Evolutionary conservation across 2,329 filamentous ascomycete genomes (phyloP), one percentile per base, ranked within the genome.

Genomic region (Neofusicoccum parvum): DNA sequence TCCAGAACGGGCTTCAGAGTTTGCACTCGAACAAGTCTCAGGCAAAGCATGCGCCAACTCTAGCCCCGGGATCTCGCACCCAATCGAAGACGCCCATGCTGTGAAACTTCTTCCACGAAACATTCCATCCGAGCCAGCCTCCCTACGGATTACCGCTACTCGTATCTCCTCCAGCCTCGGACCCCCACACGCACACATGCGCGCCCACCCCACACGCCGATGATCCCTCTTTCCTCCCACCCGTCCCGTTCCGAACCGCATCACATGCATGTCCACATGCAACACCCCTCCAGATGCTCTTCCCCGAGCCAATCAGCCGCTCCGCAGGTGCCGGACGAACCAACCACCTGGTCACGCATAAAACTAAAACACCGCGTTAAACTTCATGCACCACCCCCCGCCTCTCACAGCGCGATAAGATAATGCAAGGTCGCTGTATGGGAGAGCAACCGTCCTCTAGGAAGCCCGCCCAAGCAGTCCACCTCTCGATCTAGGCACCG

Each of bases 161-260:
- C 23, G 23, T 23, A 23, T 9, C 27, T 51, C 3, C 3, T 17
- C 11, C 27, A n/a, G 12, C 49, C 27, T 49, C 46, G 46, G 46
- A 36, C 15, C 14, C 54, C 39, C 3, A 10, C 27, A 46, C 2
- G 11, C 23, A 23, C 23, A 23, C 23, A 23, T 23, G 23, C 23
- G 23, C 23, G 3, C 12, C 41, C 23, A 59, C 56, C 12, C 43
- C 23, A 20, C 43, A 48, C 27, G 14, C 39, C 6, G 50, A 54
- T 20, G 50, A 17, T 54, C 34, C 34, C 17, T 20, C n/a, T n/a
- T 7, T 14, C 32, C 43, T 37, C n/a, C 56, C 41, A 20, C 56
- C 56, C 56, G 56, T 48, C 15, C 41, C 56, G 56, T 60, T 36
- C 56, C 56, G 56, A 37, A n/a, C 54, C 56, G n/a, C 56, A 59